These are phyloP conservation scores for Chiua sp. DNA, from an alignment of 1,284 basidiomycete species.

Conservation along the genomic window DNA sequence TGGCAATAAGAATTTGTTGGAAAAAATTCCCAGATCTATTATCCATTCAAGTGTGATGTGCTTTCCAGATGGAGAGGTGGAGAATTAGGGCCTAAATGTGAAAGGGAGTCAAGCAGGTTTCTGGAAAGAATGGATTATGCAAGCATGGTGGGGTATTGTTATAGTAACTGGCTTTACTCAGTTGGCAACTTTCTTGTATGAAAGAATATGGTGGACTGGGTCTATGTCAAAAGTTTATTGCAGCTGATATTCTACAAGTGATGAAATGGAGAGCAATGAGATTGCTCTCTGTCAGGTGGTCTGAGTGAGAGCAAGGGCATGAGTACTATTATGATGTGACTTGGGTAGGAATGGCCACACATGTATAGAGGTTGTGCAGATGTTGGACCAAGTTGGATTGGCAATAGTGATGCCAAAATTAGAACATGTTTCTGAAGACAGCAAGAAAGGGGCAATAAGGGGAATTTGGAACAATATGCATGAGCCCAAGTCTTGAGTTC, in stretches of 20 bases:
- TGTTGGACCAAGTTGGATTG: background rate
- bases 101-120: slow-evolving; percentile 5
- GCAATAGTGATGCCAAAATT: slow-evolving; percentile 7
- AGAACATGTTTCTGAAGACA: background rate
- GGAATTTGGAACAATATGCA: slow-evolving; percentile 21
- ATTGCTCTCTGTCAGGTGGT: background rate
- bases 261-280: background rate
- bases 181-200: slow-evolving; percentile 1
- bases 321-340: background rate
- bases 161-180: slow-evolving; percentile 16
- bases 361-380: background rate
- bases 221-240: background rate
- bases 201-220: background rate
- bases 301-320: background rate
- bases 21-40: background rate
- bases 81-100: background rate
- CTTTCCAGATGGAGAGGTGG: background rate
- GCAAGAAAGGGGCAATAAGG: slow-evolving; percentile 21
- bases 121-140: slow-evolving; percentile 12
- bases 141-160: slow-evolving; percentile 20
- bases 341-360: background rate
- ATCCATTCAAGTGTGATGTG: background rate
- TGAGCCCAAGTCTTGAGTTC: slow-evolving; percentile 25
- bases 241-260: background rate
- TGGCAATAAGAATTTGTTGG: slow-evolving; percentile 27